Evolutionary conservation across 2,329 filamentous ascomycete genomes (phyloP).

Genomic region (Colletotrichum magnum): DNA sequence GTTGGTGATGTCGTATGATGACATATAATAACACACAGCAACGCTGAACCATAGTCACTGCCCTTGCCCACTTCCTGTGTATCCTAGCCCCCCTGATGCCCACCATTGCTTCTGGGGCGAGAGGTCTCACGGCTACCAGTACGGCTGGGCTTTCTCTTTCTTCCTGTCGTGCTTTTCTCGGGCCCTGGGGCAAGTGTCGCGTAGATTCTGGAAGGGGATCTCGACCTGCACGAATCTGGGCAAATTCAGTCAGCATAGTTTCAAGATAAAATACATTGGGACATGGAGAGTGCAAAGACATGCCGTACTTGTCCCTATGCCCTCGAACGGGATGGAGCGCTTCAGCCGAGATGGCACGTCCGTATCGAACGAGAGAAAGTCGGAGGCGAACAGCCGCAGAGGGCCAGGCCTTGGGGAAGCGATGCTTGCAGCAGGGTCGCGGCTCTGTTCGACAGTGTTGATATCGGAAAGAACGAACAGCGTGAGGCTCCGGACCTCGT

Average conservation of each 20-base stretch:
- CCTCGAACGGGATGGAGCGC: not conserved
- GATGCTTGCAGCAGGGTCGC: not conserved
- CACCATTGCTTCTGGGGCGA: no score
- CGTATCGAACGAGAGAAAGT: not conserved
- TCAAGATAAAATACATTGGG: not conserved
- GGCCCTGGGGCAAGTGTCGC: constrained; percentile 2
- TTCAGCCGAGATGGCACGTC: not conserved
- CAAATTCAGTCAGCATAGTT: not conserved
- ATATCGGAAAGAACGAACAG: not conserved
- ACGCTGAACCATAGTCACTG: no score
- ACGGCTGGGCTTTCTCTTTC: not conserved
- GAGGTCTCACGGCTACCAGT: no score
- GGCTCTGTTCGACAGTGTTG: not conserved
- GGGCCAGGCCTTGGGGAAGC: not conserved
- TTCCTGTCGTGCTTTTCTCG: not conserved
- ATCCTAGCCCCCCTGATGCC: no score
- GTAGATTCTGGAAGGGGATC: not conserved
- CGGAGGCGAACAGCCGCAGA: not conserved
- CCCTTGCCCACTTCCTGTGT: no score
- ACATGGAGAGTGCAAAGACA: not conserved
- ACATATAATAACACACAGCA: no score
- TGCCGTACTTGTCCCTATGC: not conserved
- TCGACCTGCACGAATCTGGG: constrained; percentile 3
- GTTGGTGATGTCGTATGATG: constrained; percentile 83
- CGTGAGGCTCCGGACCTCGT: not conserved